These are phyloP conservation scores for Aureobasidium leucospermi DNA, from an alignment of 2,329 filamentous ascomycete genomes.

Conservation along the genomic window DNA sequence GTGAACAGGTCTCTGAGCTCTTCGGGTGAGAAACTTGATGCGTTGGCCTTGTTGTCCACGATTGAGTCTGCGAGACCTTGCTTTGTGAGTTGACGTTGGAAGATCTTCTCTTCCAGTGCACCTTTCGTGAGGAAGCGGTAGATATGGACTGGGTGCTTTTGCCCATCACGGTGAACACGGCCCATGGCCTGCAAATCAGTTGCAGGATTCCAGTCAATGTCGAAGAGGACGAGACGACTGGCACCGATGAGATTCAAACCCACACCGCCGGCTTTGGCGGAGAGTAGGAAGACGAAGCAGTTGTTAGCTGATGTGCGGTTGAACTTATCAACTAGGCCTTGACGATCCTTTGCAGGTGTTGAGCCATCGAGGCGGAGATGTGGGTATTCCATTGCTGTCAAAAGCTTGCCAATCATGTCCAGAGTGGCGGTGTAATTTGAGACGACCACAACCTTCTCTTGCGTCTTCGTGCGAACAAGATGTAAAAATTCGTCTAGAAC, in stretches of 20 bases:
- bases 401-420: conserved; percentile 56
- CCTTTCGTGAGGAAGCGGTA: conserved; percentile 63
- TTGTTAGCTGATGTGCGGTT: conserved; percentile 51
- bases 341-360: conserved; percentile 56
- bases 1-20: conserved; percentile 62
- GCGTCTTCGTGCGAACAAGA: conserved; percentile 51
- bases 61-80: conserved; percentile 63
- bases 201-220: conserved; percentile 70
- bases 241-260: conserved; percentile 66
- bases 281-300: conserved; percentile 63
- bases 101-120: conserved; percentile 67
- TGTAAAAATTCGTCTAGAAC: conserved; percentile 60
- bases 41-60: conserved; percentile 57
- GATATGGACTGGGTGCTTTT: conserved; percentile 60
- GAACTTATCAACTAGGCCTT: conserved; percentile 62
- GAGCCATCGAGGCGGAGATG: conserved; percentile 64
- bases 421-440: conserved; percentile 70
- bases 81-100: conserved; percentile 65
- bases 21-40: conserved; percentile 56
- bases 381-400: conserved; percentile 52
- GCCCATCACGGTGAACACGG: conserved; percentile 64
- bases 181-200: conserved; percentile 70
- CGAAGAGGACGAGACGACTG: conserved; percentile 62
- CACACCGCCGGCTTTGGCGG: conserved; percentile 63
- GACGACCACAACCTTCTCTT: conserved; percentile 67